These are phyloP conservation scores for Eucalyptus victrix DNA, from an alignment of 345 rosid species.

Conservation along the genomic window DNA sequence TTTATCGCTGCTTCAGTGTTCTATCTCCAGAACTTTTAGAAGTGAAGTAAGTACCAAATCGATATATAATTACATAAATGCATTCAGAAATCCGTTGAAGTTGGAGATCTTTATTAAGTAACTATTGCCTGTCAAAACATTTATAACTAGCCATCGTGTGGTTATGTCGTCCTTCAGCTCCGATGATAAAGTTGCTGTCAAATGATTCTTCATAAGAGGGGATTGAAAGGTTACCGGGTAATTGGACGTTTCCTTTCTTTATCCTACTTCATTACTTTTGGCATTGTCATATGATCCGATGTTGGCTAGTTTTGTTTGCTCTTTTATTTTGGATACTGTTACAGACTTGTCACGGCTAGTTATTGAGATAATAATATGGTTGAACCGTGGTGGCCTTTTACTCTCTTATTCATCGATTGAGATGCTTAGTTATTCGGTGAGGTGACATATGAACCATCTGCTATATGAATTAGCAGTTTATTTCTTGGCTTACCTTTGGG, in stretches of 20 bases:
- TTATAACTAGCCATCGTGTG: background rate
- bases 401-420: too few relatives aligned
- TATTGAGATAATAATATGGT: too few relatives aligned
- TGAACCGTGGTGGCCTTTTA: too few relatives aligned
- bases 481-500: background rate
- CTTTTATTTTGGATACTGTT: background rate
- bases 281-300: background rate
- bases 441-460: background rate
- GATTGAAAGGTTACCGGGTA: constrained; percentile 90
- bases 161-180: constrained; percentile 29
- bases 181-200: constrained; percentile 67
- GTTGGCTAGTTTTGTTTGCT: background rate
- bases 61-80: background rate
- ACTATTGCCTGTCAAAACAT: background rate
- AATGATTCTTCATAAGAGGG: constrained; percentile 82
- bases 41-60: constrained; percentile 22
- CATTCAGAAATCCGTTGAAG: background rate
- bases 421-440: background rate
- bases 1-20: constrained; percentile 33
- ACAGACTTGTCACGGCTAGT: background rate
- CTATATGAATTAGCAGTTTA: background rate
- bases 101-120: background rate
- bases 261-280: background rate
- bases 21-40: constrained; percentile 42
- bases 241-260: background rate